These are phyloP conservation scores for Xylariaceae sp. DNA, from an alignment of 2,329 filamentous ascomycete species.

Conservation along the genomic window DNA sequence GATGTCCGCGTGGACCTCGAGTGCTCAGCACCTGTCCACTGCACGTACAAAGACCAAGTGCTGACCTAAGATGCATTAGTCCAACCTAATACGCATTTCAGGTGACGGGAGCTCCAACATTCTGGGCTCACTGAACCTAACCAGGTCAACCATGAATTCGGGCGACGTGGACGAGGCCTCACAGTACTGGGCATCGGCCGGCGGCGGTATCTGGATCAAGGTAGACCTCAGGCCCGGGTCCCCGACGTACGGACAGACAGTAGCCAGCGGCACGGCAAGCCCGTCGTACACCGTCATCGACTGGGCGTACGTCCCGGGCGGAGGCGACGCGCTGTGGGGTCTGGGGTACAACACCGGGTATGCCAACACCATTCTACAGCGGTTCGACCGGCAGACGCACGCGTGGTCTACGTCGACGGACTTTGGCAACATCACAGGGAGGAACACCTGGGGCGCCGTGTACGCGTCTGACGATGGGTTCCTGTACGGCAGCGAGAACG, in stretches of 20 bases:
- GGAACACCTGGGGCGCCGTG: constrained; percentile 9
- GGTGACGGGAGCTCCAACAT: constrained; percentile 5
- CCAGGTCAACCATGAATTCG: not conserved
- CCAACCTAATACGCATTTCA: constrained; percentile 12
- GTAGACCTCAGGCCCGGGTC: constrained; percentile 16
- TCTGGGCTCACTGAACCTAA: constrained; percentile 3
- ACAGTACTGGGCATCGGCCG: not conserved
- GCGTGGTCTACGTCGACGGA: constrained; percentile 5
- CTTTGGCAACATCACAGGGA: constrained; percentile 9
- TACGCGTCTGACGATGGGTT: constrained; percentile 13
- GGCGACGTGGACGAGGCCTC: not conserved
- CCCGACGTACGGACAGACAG: constrained; percentile 9
- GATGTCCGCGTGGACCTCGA: no score
- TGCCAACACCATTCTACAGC: not conserved
- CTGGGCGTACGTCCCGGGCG: constrained; percentile 16
- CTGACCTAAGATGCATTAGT: not conserved
- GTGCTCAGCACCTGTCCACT: no score
- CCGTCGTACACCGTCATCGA: constrained; percentile 8
- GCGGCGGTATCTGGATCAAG: constrained; percentile 4
- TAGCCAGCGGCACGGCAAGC: constrained; percentile 1
- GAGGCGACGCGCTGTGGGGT: constrained; percentile 12
- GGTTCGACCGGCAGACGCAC: constrained; percentile 2
- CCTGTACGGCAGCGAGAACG: constrained; percentile 17
- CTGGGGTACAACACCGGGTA: constrained; percentile 7
- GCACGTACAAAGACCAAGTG: constrained; percentile 1